Percentiles rank a stretch among this genome's conserved stretches.
phyloP scores from a whole-genome alignment of 1,284 basidiomycete genomes.

The Trichosporon inkin region DNA sequence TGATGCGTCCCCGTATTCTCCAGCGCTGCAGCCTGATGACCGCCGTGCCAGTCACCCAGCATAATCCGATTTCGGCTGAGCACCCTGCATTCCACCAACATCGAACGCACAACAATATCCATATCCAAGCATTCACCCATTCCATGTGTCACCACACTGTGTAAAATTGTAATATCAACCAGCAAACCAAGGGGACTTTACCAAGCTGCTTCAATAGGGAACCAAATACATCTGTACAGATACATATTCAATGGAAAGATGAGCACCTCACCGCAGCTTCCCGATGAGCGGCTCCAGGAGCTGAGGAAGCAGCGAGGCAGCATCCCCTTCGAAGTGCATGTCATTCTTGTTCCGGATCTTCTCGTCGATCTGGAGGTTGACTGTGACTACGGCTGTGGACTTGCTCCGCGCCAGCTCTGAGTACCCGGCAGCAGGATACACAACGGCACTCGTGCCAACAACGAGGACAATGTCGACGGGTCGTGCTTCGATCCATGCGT shows the following conservation, averaged over 20 bases:
- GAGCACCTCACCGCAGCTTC: background rate
- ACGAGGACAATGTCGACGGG: slow-evolving; percentile 19
- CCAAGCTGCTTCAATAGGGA: background rate
- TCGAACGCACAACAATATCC: no score
- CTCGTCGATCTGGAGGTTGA: slow-evolving; percentile 16
- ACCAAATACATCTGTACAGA: background rate
- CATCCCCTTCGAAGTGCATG: slow-evolving; percentile 17
- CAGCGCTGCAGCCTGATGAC: background rate
- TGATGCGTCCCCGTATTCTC: background rate
- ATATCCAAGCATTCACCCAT: background rate
- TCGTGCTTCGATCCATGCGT: slow-evolving; percentile 14
- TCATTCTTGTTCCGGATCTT: slow-evolving; percentile 5
- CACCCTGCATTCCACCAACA: no score
- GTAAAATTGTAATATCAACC: background rate
- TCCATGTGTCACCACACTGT: background rate
- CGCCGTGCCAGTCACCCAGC: no score
- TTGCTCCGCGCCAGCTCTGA: slow-evolving; percentile 12
- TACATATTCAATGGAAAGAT: background rate
- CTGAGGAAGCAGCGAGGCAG: slow-evolving; percentile 11
- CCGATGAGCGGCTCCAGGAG: slow-evolving; percentile 16
- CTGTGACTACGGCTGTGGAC: slow-evolving; percentile 10
- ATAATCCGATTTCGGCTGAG: no score
- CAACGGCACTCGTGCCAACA: slow-evolving; percentile 15
- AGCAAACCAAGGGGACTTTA: background rate
- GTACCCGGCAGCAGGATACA: slow-evolving; percentile 19